Conservation (phyloP, 2,329 filamentous ascomycete species). For the Paracoccidioides brasiliensis region DNA sequence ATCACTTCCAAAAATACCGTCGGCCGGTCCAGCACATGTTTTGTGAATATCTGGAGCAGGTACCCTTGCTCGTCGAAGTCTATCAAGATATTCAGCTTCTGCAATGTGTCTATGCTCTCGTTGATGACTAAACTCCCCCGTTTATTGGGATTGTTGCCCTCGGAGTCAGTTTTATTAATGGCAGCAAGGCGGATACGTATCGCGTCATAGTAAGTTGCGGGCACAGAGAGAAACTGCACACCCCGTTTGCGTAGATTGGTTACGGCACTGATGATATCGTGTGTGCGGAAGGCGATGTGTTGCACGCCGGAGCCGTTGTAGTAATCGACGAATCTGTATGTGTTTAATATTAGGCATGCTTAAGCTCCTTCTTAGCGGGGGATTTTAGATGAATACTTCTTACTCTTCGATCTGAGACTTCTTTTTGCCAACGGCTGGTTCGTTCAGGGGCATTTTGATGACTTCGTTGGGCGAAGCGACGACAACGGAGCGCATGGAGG, state of each 20-base stretch:
- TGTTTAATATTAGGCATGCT: conserved; percentile 3
- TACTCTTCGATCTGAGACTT: conserved; percentile 85
- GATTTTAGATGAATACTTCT: conserved; percentile 3
- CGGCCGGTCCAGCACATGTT: conserved; percentile 80
- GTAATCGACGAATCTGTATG: conserved; percentile 50
- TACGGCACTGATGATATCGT: conserved; percentile 62
- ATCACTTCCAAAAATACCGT: conserved; percentile 93
- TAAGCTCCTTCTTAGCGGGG: neutral
- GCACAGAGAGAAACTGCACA: conserved; percentile 77
- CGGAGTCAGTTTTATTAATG: neutral
- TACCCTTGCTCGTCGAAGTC: conserved; percentile 89
- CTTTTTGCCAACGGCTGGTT: conserved; percentile 72
- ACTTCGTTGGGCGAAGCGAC: conserved; percentile 69
- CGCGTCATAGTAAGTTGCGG: conserved; percentile 63
- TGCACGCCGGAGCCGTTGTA: conserved; percentile 78
- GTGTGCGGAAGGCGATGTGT: conserved; percentile 74
- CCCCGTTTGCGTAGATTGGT: conserved; percentile 60
- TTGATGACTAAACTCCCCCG: conserved; percentile 41
- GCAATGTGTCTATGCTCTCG: conserved; percentile 63
- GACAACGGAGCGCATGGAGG: conserved; percentile 70
- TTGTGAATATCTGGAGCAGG: conserved; percentile 58
- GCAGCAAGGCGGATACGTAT: conserved; percentile 44
- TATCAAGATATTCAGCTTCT: conserved; percentile 68
- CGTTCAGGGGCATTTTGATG: conserved; percentile 96
- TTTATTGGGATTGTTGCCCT: neutral